Evolutionary conservation across 2,329 filamentous ascomycete species (phyloP).

Genomic region (Lachnellula arida): DNA sequence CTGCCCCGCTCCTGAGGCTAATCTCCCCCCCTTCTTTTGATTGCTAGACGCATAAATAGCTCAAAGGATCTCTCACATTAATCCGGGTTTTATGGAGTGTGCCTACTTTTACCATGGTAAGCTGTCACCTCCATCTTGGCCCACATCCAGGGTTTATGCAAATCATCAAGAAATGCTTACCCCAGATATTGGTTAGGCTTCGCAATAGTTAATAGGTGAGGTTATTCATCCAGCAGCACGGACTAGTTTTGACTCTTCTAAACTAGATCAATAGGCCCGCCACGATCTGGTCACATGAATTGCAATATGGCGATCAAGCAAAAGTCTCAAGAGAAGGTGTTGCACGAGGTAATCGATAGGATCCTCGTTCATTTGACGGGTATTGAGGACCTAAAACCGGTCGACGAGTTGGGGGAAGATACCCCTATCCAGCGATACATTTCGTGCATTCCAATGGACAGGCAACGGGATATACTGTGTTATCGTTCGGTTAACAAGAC

Average conservation of each 20-base stretch:
- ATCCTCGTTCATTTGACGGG: background rate
- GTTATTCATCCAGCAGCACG: background rate
- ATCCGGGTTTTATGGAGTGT: background rate
- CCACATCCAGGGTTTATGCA: background rate
- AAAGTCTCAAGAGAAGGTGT: background rate
- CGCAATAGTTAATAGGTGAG: background rate
- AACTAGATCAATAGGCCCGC: background rate
- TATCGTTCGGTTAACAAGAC: background rate
- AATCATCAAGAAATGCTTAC: background rate
- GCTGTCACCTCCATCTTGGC: background rate
- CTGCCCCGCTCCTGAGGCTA: background rate
- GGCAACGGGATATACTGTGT: background rate
- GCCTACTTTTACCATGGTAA: background rate
- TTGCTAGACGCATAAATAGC: slow-evolving; percentile 7
- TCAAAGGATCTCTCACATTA: background rate
- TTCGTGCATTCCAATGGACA: background rate
- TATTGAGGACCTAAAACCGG: background rate
- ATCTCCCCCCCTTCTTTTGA: background rate
- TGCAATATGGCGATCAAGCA: background rate
- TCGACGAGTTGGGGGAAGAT: background rate
- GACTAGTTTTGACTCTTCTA: background rate
- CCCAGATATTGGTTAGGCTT: background rate
- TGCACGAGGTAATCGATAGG: background rate
- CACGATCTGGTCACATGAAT: background rate
- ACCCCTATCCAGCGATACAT: background rate